Evolutionary conservation across 1,284 basidiomycete species (phyloP).

Genomic region (Apiotrichum domesticum): DNA sequence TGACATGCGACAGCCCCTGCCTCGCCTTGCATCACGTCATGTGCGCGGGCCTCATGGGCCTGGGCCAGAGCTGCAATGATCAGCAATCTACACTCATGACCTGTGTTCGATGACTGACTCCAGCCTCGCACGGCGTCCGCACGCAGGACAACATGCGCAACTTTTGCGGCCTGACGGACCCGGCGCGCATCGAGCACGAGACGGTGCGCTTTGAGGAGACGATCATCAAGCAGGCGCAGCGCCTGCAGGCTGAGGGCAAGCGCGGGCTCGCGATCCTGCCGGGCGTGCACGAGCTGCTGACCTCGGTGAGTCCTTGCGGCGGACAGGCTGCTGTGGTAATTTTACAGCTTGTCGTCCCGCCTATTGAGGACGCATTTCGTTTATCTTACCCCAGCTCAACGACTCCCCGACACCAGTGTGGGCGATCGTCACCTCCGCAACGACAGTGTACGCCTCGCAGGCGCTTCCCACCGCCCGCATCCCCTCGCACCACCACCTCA

Average conservation of each 20-base stretch:
- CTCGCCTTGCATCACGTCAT: not conserved
- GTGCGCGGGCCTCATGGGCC: not conserved
- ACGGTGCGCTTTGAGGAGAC: constrained; percentile 40
- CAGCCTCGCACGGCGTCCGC: constrained; percentile 69
- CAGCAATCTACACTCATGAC: not conserved
- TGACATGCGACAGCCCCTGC: not conserved
- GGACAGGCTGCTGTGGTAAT: too few relatives aligned
- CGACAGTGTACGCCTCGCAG: constrained; percentile 58
- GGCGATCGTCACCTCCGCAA: constrained; percentile 79
- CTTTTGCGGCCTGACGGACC: constrained; percentile 59
- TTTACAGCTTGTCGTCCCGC: too few relatives aligned
- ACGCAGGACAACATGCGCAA: constrained; percentile 65
- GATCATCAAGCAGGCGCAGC: constrained; percentile 40
- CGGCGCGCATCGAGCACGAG: constrained; percentile 50
- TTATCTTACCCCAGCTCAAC: constrained; percentile 51
- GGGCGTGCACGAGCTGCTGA: constrained; percentile 36
- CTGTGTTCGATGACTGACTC: not conserved
- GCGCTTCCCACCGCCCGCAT: constrained; percentile 60
- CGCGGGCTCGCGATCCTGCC: constrained; percentile 42
- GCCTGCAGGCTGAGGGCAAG: constrained; percentile 38
- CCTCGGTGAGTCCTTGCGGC: constrained; percentile 22
- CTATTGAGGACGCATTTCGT: not conserved
- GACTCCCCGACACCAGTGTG: constrained; percentile 63
- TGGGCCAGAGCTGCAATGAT: not conserved
- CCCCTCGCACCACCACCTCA: constrained; percentile 54